Evolutionary conservation across 345 rosid genomes (phyloP), one percentile per base, ranked within the genome.

Genomic region (Eucalyptus camaldulensis): DNA sequence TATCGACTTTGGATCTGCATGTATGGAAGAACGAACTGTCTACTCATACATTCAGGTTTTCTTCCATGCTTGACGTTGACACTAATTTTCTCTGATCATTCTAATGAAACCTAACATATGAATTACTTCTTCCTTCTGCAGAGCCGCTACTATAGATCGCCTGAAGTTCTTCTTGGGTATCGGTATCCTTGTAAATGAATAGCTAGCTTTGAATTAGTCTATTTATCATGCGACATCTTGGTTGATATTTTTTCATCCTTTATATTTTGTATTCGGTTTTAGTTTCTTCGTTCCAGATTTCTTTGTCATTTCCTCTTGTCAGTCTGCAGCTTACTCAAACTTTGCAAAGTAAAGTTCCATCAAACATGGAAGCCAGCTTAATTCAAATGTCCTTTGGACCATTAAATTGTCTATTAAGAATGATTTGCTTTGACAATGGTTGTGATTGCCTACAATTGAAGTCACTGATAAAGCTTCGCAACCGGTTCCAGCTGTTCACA

Each of bases 61-160:
- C 87, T 85, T 90, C 69, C 83, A 65, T 58, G 69, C 83, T 86
- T 88, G 86, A 33, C 19, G 6, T 58, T 33, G 40, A 43, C 43
- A 33, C 27, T 60, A 88, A 21, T 81, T 43, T 88, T 90, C 91
- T 80, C 72, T 80, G 86, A 83, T 81, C 88, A 49, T 90, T 65
- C 87, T 60, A 83, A 87, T 91, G 80, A 49, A 76, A 40, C 85
- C 85, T 76, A 76, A 76, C 85, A 21, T 40, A 40, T 43, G 27
- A 37, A 76, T 37, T 7, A 22, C 47, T 76, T 91, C 87, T 89
- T 87, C 21, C 90, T 62, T 13, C 43, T 92, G 95, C 99, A 98
- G 99, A 96, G 99, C 91, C 99, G 99, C 91, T 98, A 98, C 89
- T 98, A 98, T 92, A 95, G 99, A 90, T 98, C 99, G 88, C 99